Conservation (phyloP, 2,329 filamentous ascomycete species). For the Pseudocercospora vitis region DNA sequence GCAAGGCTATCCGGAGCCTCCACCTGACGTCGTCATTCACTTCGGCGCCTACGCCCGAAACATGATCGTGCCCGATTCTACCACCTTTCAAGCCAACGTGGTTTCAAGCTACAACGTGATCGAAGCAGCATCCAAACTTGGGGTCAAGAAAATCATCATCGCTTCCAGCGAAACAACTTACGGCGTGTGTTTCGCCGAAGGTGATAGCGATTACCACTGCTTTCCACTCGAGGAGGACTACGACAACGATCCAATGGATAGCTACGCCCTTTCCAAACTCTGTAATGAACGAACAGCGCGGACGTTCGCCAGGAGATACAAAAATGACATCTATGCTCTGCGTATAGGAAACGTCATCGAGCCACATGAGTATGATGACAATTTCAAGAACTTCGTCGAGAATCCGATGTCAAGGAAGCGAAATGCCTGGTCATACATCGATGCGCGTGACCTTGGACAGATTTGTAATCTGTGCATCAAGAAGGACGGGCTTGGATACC, state of each 20-base stretch:
- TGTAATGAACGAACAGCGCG: slow-evolving; percentile 59
- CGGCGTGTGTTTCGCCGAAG: slow-evolving; percentile 62
- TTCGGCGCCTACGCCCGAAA: slow-evolving; percentile 61
- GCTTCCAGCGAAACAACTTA: slow-evolving; percentile 62
- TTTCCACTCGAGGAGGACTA: slow-evolving; percentile 62
- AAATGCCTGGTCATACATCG: slow-evolving; percentile 65
- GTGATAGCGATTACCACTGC: slow-evolving; percentile 55
- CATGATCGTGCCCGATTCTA: slow-evolving; percentile 62
- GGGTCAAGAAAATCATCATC: slow-evolving; percentile 62
- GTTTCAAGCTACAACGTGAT: slow-evolving; percentile 52
- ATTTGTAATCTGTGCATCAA: slow-evolving; percentile 58
- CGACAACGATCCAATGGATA: slow-evolving; percentile 62
- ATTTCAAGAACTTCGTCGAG: slow-evolving; percentile 55
- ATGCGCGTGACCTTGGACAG: slow-evolving; percentile 61
- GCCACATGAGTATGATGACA: slow-evolving; percentile 58
- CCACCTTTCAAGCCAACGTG: slow-evolving; percentile 59
- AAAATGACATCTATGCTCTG: slow-evolving; percentile 57
- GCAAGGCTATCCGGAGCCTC: slow-evolving; percentile 43
- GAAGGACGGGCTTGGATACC: slow-evolving; percentile 59
- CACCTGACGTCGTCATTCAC: slow-evolving; percentile 63
- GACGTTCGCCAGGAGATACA: slow-evolving; percentile 58
- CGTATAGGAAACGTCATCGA: slow-evolving; percentile 63
- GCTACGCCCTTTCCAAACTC: slow-evolving; percentile 62
- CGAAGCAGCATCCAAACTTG: slow-evolving; percentile 62
- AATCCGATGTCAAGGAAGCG: slow-evolving; percentile 54